Conservation (phyloP, 805 yeast genomes). For the Starmerella sp. region DNA sequence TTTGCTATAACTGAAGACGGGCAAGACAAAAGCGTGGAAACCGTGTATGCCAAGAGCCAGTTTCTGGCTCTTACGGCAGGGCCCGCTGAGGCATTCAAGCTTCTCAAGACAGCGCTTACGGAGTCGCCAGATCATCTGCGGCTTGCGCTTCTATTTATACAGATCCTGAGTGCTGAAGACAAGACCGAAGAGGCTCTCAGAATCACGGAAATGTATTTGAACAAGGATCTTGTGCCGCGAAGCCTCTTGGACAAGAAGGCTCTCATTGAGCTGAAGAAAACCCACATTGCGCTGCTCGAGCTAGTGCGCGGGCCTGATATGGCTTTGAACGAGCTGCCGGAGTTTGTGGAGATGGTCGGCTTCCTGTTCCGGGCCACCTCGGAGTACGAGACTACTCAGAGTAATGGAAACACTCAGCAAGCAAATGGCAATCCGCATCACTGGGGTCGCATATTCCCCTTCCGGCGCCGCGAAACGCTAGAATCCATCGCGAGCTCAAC, state of each 20-base stretch:
- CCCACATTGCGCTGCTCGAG: conserved; percentile 62
- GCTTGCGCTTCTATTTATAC: conserved; percentile 56
- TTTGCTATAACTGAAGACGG: conserved; percentile 12
- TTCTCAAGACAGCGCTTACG: conserved; percentile 22
- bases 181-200: conserved; percentile 45
- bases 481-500: conserved; percentile 9
- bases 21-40: not conserved
- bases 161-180: conserved; percentile 53
- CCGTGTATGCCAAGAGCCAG: conserved; percentile 22
- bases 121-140: conserved; percentile 43
- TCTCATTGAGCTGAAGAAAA: conserved; percentile 53
- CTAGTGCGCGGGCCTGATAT: conserved; percentile 45
- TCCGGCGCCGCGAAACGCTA: conserved; percentile 1
- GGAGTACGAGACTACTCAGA: not conserved
- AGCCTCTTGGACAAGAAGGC: conserved; percentile 36
- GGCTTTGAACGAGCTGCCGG: conserved; percentile 55
- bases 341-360: conserved; percentile 49
- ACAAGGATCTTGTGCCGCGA: conserved; percentile 29
- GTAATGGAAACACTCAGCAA: not conserved
- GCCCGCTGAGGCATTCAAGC: conserved; percentile 21
- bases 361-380: conserved; percentile 32
- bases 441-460: conserved; percentile 6
- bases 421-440: not conserved
- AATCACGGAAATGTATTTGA: conserved; percentile 43
- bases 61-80: conserved; percentile 21